phyloP scores from a whole-genome alignment of 139 green algal species.

The Chlorella sp. region DNA sequence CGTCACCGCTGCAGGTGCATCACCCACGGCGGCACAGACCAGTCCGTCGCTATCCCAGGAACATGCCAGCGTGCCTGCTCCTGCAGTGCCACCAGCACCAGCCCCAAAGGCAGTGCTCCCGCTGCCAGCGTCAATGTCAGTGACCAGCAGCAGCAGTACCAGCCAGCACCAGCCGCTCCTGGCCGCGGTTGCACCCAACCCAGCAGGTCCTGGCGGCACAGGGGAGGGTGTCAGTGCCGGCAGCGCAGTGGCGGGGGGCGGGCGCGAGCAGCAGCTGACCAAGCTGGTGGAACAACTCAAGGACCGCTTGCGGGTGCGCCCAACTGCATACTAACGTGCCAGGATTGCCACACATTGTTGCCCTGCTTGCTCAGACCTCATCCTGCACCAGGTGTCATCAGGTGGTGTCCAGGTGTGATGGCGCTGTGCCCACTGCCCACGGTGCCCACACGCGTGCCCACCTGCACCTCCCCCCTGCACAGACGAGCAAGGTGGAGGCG shows the following conservation, averaged over 20 bases:
- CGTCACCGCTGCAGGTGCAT: too few relatives aligned
- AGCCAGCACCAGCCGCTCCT: not conserved
- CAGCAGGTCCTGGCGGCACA: too few relatives aligned
- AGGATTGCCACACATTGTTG: not conserved
- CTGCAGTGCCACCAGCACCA: not conserved
- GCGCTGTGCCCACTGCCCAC: too few relatives aligned
- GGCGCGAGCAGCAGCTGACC: slow-evolving; percentile 1
- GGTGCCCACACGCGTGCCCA: too few relatives aligned
- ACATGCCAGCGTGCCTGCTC: too few relatives aligned
- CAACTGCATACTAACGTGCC: not conserved
- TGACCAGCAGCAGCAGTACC: not conserved
- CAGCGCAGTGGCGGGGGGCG: not conserved
- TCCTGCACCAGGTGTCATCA: not conserved
- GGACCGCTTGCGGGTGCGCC: slow-evolving; percentile 5
- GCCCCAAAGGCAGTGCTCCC: not conserved
- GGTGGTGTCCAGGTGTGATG: not conserved
- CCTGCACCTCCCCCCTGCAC: not conserved
- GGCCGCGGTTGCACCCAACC: not conserved
- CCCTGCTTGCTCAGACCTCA: not conserved
- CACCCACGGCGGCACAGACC: too few relatives aligned
- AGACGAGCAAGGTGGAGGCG: slow-evolving; percentile 37
- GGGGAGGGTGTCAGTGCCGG: too few relatives aligned
- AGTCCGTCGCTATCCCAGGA: too few relatives aligned
- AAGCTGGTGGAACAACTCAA: slow-evolving; percentile 8
- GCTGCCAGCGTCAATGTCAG: not conserved